phyloP scores from a whole-genome alignment of 768 basidiomycete species.

The Cyclocybe aegerita region DNA sequence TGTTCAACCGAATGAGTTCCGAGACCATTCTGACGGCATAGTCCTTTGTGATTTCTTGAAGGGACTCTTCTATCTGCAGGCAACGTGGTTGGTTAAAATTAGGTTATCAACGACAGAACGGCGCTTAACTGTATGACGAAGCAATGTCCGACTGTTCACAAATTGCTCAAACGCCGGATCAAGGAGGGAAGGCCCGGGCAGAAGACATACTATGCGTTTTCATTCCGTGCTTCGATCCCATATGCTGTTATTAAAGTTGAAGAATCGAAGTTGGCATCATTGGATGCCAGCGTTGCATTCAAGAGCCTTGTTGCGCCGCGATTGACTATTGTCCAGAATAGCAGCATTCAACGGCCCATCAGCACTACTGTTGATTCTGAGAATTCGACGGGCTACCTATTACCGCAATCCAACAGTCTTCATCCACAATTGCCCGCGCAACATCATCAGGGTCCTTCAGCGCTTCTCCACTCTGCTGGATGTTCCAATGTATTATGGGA shows the following conservation, averaged over 20 bases:
- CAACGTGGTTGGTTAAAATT: neutral
- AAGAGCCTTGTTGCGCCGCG: constrained; percentile 34
- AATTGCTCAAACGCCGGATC: neutral
- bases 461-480: constrained; percentile 30
- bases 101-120: neutral
- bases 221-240: constrained; percentile 50
- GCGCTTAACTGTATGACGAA: constrained; percentile 24
- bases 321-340: constrained; percentile 30
- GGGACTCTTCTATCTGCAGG: constrained; percentile 5
- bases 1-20: constrained; percentile 4
- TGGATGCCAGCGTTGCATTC: constrained; percentile 29
- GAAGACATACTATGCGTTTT: constrained; percentile 52
- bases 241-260: constrained; percentile 46
- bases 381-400: constrained; percentile 28
- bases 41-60: constrained; percentile 10
- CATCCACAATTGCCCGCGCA: constrained; percentile 36
- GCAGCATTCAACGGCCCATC: neutral
- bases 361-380: neutral
- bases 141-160: constrained; percentile 20
- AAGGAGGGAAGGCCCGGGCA: neutral
- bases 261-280: constrained; percentile 40
- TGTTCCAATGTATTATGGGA: constrained; percentile 35
- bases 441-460: constrained; percentile 38
- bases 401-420: constrained; percentile 47
- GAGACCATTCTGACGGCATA: constrained; percentile 5